Base-by-base conservation (phyloP, 2,329 filamentous ascomycete genomes). In the Hypoxylon sp. region DNA sequence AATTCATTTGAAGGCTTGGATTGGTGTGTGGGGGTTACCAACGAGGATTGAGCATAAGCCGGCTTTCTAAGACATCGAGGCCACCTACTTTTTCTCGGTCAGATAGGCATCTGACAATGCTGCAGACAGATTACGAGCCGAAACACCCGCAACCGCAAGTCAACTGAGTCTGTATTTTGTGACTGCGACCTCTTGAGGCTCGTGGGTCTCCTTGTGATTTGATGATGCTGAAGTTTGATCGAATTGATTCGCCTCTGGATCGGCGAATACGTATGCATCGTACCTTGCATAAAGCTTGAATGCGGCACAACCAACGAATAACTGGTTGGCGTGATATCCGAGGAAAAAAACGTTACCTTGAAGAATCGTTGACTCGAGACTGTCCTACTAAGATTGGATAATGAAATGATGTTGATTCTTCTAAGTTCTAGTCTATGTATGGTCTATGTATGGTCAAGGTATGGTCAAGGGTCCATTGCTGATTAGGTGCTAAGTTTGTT, bases 121-220 rank as follows among this genome's bases (percentile, higher is more conserved):
- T 58, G 65, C 70, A 73, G 68, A 56, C 60, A 71, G 65, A 58
- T 69, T 53, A 49, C 30, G 45, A 66, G 53, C 73, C 63, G 67
- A 70, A 65, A 65, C 67, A 69, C 32, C 70, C 72, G 69, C 50
- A 57, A 52, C 70, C 70, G 69, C 50, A 57, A 55, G 49, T 68
- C 61, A 52, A 65, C 49, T 48, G 59, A 49, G 56, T 46, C 32
- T 60, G 38, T 60, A 49, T 59, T 62, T 66, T 50, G 58, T 70
- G 70, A 70, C 70, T 75, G 72, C 72, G 67, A 75, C 72, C 65
- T 71, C 63, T 61, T 71, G 69, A 73, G 74, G 74, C 72, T 77
- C 72, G 72, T 75, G 72, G 71, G 72, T 68, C 38, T 52, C 63
- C 68, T 69, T 75, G 72, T 77, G 74, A 76, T 77, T 76, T 72